Evolutionary conservation across 257 asterid genomes (phyloP).

Genomic region (Solanum okadae): DNA sequence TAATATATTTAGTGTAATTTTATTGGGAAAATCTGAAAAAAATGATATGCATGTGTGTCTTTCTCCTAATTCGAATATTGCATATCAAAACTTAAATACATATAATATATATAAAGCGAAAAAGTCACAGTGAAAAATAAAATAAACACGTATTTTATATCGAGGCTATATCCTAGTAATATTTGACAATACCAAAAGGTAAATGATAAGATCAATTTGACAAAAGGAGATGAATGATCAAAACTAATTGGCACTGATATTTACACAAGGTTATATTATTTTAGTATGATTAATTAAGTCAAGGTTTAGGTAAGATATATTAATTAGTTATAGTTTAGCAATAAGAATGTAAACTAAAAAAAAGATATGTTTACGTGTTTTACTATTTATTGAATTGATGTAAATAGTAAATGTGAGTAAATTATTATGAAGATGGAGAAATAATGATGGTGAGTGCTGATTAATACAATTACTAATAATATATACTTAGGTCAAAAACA

Average conservation of each 20-base stretch:
- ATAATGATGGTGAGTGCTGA: background rate
- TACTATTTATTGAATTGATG: background rate
- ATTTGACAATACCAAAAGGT: background rate
- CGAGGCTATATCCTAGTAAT: background rate
- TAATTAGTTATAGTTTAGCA: background rate
- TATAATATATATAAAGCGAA: background rate
- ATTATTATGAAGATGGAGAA: background rate
- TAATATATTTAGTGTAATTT: background rate
- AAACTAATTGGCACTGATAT: background rate
- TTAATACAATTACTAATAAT: background rate
- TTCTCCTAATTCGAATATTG: background rate
- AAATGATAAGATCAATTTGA: background rate
- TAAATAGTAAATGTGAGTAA: background rate
- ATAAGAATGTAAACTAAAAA: background rate
- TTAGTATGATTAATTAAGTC: background rate
- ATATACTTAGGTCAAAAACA: background rate
- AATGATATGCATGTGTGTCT: background rate
- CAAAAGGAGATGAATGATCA: background rate
- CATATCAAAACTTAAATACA: background rate
- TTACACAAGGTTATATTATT: background rate
- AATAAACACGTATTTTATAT: background rate
- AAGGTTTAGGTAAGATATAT: background rate
- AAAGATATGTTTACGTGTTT: background rate
- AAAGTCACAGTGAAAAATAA: accelerated
- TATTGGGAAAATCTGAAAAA: accelerated